A percentile compares a stretch with the other conserved stretches of the same genome.
Evolutionary conservation across 2,329 filamentous ascomycete genomes (phyloP).

Genomic region (Scedosporium boydii): DNA sequence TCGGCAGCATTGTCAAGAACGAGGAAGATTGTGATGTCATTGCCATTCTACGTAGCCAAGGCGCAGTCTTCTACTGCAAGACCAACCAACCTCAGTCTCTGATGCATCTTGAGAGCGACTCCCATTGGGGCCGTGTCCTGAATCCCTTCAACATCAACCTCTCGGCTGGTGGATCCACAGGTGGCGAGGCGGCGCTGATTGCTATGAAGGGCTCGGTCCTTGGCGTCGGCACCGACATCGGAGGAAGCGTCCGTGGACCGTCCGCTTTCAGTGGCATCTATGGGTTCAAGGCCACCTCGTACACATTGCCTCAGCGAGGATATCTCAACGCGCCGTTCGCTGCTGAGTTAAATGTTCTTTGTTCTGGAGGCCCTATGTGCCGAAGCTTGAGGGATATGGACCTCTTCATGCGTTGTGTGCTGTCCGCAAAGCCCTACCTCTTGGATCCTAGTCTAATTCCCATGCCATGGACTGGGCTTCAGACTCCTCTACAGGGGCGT

Average conservation of each 20-base stretch:
- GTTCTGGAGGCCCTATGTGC: constrained; percentile 23
- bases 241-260: constrained; percentile 42
- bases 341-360: constrained; percentile 23
- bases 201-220: constrained; percentile 46
- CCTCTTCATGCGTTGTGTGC: constrained; percentile 18
- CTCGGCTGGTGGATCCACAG: constrained; percentile 17
- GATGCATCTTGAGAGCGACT: constrained; percentile 60
- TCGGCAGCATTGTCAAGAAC: constrained; percentile 37
- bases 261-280: constrained; percentile 50
- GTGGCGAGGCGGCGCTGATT: constrained; percentile 57
- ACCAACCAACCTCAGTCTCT: constrained; percentile 52
- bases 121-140: constrained; percentile 51
- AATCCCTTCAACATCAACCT: constrained; percentile 43
- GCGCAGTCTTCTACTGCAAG: constrained; percentile 47
- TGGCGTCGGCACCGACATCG: constrained; percentile 57
- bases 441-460: constrained; percentile 20
- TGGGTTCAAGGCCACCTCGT: constrained; percentile 46
- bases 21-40: constrained; percentile 46
- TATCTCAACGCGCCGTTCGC: neutral
- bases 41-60: constrained; percentile 38
- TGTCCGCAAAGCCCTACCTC: constrained; percentile 18
- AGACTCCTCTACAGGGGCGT: constrained; percentile 6
- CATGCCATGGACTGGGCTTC: constrained; percentile 3
- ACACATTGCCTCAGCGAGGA: constrained; percentile 14
- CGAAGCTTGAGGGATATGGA: constrained; percentile 22